Evolutionary conservation across 1,284 basidiomycete genomes (phyloP), one percentile per base, ranked within the genome.

Genomic region (Leccinum olivaceoglutinosum): DNA sequence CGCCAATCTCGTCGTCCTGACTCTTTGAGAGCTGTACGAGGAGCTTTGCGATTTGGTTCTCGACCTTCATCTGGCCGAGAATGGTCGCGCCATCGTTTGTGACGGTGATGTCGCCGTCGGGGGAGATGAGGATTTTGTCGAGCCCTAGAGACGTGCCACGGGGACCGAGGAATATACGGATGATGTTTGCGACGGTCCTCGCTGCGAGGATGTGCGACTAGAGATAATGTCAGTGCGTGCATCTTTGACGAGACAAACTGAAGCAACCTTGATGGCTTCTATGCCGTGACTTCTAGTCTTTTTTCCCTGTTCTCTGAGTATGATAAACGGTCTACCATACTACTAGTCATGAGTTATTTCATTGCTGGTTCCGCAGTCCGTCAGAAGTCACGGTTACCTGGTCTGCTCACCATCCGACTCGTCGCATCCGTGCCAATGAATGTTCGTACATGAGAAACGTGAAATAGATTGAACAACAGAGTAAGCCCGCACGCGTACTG

Each of bases 81-180:
- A 98, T 98, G 21, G 95, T 98, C 12, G 96, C 96, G 59, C 96
- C 96, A 79, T 99, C 96, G 78, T 99, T 99, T 21, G 96, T 98
- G 56, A 99, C 96, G 58, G 95, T 98, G 71, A 99, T 99, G 73
- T 99, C 96, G 59, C 96, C 96, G 80, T 99, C 96, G 34, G 96
- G 90, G 51, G 94, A 96, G 74, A 99, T 98, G 73, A 99, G 86
- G 76, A 99, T 98, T 87, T 99, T 99, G 85, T 99, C 97, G 64
- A 99, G 85, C 58, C 96, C 96, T 93, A 44, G 6, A 14, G 21
- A 73, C 76, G 64, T 65, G 92, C 93, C 94, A 82, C 96, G 84
- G 32, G 96, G 96, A 21, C 96, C 96, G 36, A 99, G 83, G 9
- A 94, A 98, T 62, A 96, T 96, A 73, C 93, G 89, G 73, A 99